Base-by-base conservation (phyloP, 1,284 basidiomycete species). In the Stygiomarasmius scandens region DNA sequence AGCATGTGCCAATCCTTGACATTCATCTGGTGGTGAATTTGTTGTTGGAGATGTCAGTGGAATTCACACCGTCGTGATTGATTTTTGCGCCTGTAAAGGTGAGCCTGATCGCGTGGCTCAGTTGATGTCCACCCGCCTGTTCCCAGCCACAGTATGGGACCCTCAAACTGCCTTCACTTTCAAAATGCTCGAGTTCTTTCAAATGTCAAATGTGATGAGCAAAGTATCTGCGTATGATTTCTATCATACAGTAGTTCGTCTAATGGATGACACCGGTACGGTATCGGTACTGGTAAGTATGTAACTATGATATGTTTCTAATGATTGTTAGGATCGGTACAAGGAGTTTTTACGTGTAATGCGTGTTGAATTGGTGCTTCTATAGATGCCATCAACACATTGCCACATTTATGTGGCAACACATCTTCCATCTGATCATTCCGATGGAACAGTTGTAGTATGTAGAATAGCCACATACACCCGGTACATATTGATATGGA, bases 191-290 rank as follows among this genome's bases (percentile, higher is more conserved):
- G 58, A 68, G 8, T 23, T 23, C 8, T 71, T 67, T 49, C 63
- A 73, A 6, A 46, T 69, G 0, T 43, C 71, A 0, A 64, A 63
- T 0, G 67, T 66, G 36, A 54, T 64, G 27, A 66, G 61, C 0
- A 70, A 71, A 50, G 60, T 62, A 1, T 68, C 67, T 0, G 61
- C 53, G 0, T 67, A 61, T 22, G 64, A 70, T 24, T 71, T 63
- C 43, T 70, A 69, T 43, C 59, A 66, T 4, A 44, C 58, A 0
- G 44, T 69, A 1, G 54, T 60, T 0, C 53, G 58, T 1, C 46
- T 63, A 5, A 64, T 58, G 2, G 60, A 72, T 46, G 72, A 73
- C 29, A 64, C 59, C 16, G 69, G 66, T 2, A 63, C 57, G 6
- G 20, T 29, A 6, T 25, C 43, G 19, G 52, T 61, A 0, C 50